Conservation (phyloP, 345 rosid genomes). For the Carallia pectinifolia region DNA sequence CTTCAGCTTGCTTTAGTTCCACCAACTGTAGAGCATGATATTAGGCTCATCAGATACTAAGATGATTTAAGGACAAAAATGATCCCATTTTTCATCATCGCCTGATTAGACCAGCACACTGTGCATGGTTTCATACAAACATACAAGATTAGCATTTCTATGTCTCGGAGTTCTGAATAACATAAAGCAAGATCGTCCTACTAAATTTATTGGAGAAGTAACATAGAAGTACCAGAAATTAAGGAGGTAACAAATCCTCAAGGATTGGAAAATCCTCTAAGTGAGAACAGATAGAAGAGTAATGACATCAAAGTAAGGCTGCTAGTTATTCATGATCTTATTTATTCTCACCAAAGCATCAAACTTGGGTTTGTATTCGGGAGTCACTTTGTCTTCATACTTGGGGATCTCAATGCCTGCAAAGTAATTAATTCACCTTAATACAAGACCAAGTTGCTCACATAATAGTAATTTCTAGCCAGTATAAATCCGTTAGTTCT, state of each 20-base stretch:
- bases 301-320: not conserved
- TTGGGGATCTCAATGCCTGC: constrained; percentile 85
- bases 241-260: no score
- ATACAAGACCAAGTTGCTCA: not conserved
- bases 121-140: no score
- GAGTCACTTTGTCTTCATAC: constrained; percentile 82
- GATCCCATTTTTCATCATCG: not conserved
- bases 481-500: no score
- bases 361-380: constrained; percentile 91
- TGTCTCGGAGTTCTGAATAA: no score
- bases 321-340: not conserved
- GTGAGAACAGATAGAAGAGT: not conserved
- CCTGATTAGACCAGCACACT: no score
- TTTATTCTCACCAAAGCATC: constrained; percentile 70
- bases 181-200: no score
- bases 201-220: no score
- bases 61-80: not conserved
- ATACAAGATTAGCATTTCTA: no score
- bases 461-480: no score
- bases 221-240: no score
- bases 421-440: not conserved
- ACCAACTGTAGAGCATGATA: constrained; percentile 46
- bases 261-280: no score
- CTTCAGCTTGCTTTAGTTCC: constrained; percentile 90
- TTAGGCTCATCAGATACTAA: not conserved